Evolutionary conservation across 2,329 filamentous ascomycete genomes (phyloP).

Genomic region (Fusarium sublunatum): DNA sequence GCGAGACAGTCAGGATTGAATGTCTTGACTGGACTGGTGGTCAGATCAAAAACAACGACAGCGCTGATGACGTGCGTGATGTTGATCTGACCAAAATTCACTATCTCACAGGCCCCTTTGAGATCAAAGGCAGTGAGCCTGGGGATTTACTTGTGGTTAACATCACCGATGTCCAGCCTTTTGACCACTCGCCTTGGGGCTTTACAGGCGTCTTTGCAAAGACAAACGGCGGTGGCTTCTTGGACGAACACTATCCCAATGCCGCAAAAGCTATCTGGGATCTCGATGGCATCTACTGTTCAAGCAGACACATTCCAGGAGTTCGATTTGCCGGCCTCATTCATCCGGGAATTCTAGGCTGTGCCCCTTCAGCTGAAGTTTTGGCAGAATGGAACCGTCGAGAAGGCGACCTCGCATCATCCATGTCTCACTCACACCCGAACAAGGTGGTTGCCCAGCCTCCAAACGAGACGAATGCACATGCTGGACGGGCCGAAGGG

Average conservation of each 20-base stretch:
- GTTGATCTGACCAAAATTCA: constrained; percentile 87
- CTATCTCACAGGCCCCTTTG: constrained; percentile 90
- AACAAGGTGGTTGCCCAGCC: constrained; percentile 73
- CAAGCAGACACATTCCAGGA: constrained; percentile 85
- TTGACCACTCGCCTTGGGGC: constrained; percentile 88
- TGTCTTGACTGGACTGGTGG: constrained; percentile 88
- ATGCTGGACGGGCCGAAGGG: constrained; percentile 73
- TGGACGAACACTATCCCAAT: constrained; percentile 87
- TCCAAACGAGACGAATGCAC: constrained; percentile 76
- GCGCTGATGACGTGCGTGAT: constrained; percentile 86
- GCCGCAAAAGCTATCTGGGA: constrained; percentile 73
- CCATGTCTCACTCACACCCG: constrained; percentile 72
- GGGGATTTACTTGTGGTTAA: constrained; percentile 88
- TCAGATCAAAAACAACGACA: constrained; percentile 90
- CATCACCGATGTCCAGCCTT: constrained; percentile 92
- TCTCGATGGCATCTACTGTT: constrained; percentile 74
- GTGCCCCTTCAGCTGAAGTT: constrained; percentile 82
- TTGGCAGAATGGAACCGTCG: constrained; percentile 86
- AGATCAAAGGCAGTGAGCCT: constrained; percentile 84
- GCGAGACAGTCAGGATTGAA: constrained; percentile 92
- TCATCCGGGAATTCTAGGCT: constrained; percentile 91
- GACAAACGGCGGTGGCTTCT: constrained; percentile 86
- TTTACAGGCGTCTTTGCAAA: constrained; percentile 87
- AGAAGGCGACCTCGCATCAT: constrained; percentile 81
- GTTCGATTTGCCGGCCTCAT: constrained; percentile 91